These are phyloP conservation scores for Kwoniella shivajii DNA, from an alignment of 1,284 basidiomycete species.

Conservation along the genomic window DNA sequence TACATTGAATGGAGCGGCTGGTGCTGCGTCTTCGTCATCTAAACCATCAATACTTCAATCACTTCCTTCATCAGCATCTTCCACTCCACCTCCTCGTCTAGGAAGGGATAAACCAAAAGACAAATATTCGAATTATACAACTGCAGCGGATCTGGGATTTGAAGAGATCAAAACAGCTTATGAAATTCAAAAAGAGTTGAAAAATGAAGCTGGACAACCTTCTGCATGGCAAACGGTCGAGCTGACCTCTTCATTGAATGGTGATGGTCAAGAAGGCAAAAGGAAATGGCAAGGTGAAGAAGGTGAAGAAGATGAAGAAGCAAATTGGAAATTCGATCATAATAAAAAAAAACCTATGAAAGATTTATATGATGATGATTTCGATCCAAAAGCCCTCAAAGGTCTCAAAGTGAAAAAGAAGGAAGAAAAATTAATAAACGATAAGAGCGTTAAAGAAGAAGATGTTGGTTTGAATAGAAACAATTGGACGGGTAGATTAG, in stretches of 20 bases:
- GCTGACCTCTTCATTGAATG: conserved; percentile 5
- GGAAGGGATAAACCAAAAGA: conserved; percentile 61
- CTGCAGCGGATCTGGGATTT: conserved; percentile 77
- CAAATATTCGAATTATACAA: conserved; percentile 80
- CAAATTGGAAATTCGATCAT: conserved; percentile 39
- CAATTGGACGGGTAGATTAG: conserved; percentile 29
- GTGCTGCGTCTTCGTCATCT: background rate
- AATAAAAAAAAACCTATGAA: conserved; percentile 30
- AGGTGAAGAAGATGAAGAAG: conserved; percentile 33
- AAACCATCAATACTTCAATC: conserved; percentile 17
- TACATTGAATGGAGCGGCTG: conserved; percentile 4
- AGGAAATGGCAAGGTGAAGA: conserved; percentile 20
- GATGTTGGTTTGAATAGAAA: conserved; percentile 23
- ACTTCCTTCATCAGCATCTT: conserved; percentile 30
- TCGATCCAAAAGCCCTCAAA: conserved; percentile 36
- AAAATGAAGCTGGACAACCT: conserved; percentile 67
- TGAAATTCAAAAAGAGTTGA: conserved; percentile 63
- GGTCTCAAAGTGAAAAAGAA: conserved; percentile 44
- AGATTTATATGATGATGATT: conserved; percentile 49
- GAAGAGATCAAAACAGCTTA: conserved; percentile 61
- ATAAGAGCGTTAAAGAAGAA: conserved; percentile 12
- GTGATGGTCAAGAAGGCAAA: conserved; percentile 11
- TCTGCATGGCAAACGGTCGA: conserved; percentile 83
- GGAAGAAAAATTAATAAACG: conserved; percentile 25
- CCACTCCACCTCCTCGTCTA: conserved; percentile 18